These are phyloP conservation scores for Marasmius fiardii DNA, from an alignment of 1,284 basidiomycete genomes.

Conservation along the genomic window DNA sequence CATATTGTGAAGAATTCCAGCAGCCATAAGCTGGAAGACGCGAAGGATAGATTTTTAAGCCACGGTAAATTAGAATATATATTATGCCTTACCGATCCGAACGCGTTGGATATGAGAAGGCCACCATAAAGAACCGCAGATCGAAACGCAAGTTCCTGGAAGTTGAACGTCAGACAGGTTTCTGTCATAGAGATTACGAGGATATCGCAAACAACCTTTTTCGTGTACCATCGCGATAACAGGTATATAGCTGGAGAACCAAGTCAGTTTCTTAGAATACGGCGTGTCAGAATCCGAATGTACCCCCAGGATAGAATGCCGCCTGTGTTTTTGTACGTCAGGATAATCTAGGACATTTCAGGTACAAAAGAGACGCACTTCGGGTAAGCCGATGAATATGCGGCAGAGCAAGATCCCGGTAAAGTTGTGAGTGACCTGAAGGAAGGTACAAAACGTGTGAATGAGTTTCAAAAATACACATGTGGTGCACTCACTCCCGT, in stretches of 20 bases:
- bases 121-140: conserved; percentile 70
- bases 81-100: conserved; percentile 54
- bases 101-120: conserved; percentile 72
- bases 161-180: background rate
- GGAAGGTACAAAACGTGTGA: background rate
- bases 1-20: conserved; percentile 68
- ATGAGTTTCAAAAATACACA: background rate
- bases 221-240: conserved; percentile 64
- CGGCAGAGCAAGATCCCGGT: conserved; percentile 56
- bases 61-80: conserved; percentile 2
- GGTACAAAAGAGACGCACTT: conserved; percentile 30
- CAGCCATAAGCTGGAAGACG: conserved; percentile 52
- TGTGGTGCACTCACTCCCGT: conserved; percentile 45
- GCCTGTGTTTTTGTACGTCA: conserved; percentile 29
- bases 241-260: conserved; percentile 42
- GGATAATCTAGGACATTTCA: background rate
- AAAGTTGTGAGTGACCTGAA: conserved; percentile 56
- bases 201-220: conserved; percentile 36
- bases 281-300: background rate
- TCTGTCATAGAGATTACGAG: background rate
- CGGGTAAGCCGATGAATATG: conserved; percentile 61
- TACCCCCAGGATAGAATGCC: conserved; percentile 57
- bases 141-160: conserved; percentile 63
- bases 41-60: background rate
- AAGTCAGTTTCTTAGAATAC: background rate